Base-by-base conservation (phyloP, 2,329 filamentous ascomycete genomes). In the Fusarium burgessii region DNA sequence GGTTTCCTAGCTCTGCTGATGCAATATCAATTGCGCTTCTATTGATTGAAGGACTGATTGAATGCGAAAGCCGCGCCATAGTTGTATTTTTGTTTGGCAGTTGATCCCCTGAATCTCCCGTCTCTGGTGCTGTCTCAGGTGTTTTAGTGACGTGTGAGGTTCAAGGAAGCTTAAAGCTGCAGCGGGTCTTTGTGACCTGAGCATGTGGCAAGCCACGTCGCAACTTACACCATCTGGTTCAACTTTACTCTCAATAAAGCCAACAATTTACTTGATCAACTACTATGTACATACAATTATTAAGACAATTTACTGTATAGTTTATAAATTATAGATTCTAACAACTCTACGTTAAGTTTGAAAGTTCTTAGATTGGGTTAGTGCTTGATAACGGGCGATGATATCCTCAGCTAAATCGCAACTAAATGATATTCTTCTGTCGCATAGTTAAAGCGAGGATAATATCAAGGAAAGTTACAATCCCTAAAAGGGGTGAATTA, bases 1-100 rank as follows among this genome's bases (percentile, higher is more conserved):
- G 84, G 40, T 90, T 87, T 43, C 85, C 87, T 20, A 95, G 85
- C 75, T 93, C 86, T 29, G 81, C 71, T 1, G 77, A 76, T 32
- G 77, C 75, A 20, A 74, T 68, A 14, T 82, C 80, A 23, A 76
- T 69, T 23, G 76, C 71, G 47, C 60, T 69, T 62, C 62, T 74
- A 17, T 71, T 66, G 6, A 69, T 57, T 6, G 65, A 46, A 29
- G 58, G 20, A 33, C 55, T 43, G 6, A 51, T 32, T 10, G 62
- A 58, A 60, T 74, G 71, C 27, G 74, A 76, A 45, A 77, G 62
- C 66, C 76, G 74, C 25, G 75, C 76, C 78, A 79, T 80, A 62
- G 25, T 75, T 72, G 58, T 52, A 29, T 74, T 75, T 64, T 54
- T 50, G 40, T 49, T 58, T 50, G 20, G 42, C 58, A 17, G 43